A percentile compares a stretch with the other conserved stretches of the same genome.
Conservation (phyloP, 73 alveolate genomes). For the Blepharisma stoltei region DNA sequence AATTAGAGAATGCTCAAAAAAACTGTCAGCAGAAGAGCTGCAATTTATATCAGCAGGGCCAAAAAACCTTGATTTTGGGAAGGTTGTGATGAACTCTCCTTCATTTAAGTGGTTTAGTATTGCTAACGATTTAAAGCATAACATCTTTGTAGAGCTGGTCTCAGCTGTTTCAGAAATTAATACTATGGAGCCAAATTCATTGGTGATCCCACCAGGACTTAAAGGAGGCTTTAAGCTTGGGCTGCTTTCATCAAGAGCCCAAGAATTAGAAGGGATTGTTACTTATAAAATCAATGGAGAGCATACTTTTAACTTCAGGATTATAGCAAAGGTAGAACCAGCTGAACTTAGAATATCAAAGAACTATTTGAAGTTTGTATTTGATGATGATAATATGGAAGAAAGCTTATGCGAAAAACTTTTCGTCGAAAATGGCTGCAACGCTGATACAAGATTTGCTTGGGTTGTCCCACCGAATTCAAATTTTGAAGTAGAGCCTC, state of each 20-base stretch:
- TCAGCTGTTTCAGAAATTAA: constrained; percentile 77
- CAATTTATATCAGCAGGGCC: constrained; percentile 93
- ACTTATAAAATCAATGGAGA: constrained; percentile 89
- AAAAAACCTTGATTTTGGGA: constrained; percentile 82
- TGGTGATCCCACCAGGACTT: constrained; percentile 95
- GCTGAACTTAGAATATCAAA: constrained; percentile 71
- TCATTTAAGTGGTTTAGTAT: constrained; percentile 85
- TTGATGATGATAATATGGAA: constrained; percentile 94
- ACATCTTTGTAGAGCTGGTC: constrained; percentile 84
- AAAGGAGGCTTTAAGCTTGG: constrained; percentile 94
- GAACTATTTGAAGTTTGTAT: constrained; percentile 63
- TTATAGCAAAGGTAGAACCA: constrained; percentile 87
- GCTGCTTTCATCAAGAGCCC: constrained; percentile 62
- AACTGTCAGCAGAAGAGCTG: constrained; percentile 85
- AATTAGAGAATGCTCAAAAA: constrained; percentile 89
- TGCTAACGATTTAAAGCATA: constrained; percentile 87
- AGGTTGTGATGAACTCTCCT: constrained; percentile 83
- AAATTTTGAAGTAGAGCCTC: constrained; percentile 72
- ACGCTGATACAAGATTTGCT: constrained; percentile 85
- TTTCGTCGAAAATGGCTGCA: constrained; percentile 89
- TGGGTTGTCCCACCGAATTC: constrained; percentile 79
- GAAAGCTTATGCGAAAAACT: constrained; percentile 84
- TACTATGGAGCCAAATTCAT: constrained; percentile 74
- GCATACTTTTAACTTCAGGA: constrained; percentile 83
- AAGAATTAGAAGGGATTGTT: constrained; percentile 72